Evolutionary conservation across 306 rosid genomes (phyloP).

Genomic region (Echinosophora koreensis): DNA sequence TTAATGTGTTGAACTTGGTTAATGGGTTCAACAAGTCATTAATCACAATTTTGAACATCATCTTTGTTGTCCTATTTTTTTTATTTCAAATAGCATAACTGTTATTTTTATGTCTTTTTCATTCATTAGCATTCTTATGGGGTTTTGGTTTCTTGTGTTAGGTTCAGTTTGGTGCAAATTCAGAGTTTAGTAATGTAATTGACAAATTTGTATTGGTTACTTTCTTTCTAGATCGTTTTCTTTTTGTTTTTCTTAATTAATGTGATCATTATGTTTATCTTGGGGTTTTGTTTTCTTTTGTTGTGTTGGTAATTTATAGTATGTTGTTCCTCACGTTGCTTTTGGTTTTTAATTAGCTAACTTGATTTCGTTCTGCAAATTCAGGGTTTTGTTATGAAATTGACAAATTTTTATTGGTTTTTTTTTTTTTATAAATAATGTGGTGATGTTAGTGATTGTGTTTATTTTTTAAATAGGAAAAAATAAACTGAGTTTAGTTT

Average conservation of each 20-base stretch:
- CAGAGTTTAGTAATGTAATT: too few species aligned
- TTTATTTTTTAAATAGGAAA: slow-evolving; percentile 1
- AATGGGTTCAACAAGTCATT: too few species aligned
- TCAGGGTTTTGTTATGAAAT: not conserved
- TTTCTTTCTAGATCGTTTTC: not conserved
- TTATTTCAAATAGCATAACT: too few species aligned
- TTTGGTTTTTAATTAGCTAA: slow-evolving; percentile 13
- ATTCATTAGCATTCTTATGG: not conserved
- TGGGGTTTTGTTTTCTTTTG: not conserved
- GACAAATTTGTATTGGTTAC: not conserved
- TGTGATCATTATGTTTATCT: not conserved
- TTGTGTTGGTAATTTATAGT: not conserved
- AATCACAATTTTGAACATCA: too few species aligned
- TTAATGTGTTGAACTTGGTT: too few species aligned
- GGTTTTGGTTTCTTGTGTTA: not conserved
- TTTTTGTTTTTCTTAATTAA: not conserved
- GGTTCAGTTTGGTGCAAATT: too few species aligned
- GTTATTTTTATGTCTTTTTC: not conserved
- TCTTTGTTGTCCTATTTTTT: too few species aligned
- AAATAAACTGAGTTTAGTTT: slow-evolving; percentile 29
- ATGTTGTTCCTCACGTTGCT: not conserved
- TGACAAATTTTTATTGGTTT: slow-evolving; percentile 1
- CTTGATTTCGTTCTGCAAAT: not conserved
- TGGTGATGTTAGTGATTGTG: not conserved
- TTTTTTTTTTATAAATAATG: not conserved